Percentiles rank a stretch among this genome's conserved stretches.
Evolutionary conservation across 495 filamentous ascomycete species (phyloP).

Genomic region (Penicillium salamii): DNA sequence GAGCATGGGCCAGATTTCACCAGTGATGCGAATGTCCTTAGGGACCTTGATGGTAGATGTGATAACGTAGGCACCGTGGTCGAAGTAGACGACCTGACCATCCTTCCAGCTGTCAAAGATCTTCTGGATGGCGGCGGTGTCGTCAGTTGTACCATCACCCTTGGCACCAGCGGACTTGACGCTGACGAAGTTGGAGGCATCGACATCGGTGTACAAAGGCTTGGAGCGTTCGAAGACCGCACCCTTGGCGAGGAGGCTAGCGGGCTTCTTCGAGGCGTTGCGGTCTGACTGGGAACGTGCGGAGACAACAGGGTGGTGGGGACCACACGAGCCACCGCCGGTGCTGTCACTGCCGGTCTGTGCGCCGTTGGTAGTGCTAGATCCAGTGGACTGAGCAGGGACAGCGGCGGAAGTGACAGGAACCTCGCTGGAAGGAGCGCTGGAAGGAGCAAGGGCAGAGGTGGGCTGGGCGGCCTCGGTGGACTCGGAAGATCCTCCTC

Average conservation of each 20-base stretch:
- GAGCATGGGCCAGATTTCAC: slow-evolving; percentile 87
- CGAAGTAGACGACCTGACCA: slow-evolving; percentile 79
- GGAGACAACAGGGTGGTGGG: slow-evolving; percentile 27
- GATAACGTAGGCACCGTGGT: slow-evolving; percentile 85
- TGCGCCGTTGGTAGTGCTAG: neutral
- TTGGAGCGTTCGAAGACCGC: slow-evolving; percentile 64
- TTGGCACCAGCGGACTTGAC: slow-evolving; percentile 74
- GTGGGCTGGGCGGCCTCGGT: slow-evolving; percentile 4
- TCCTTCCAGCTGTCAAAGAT: slow-evolving; percentile 59
- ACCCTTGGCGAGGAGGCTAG: slow-evolving; percentile 37
- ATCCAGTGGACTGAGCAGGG: neutral
- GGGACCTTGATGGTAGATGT: slow-evolving; percentile 82
- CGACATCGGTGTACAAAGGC: slow-evolving; percentile 60
- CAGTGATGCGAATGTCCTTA: slow-evolving; percentile 62
- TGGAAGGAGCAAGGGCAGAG: neutral
- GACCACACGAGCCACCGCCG: slow-evolving; percentile 28
- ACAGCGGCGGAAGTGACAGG: neutral
- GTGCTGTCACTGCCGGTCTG: slow-evolving; percentile 7
- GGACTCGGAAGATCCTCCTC: neutral
- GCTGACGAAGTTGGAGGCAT: slow-evolving; percentile 56
- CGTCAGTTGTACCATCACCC: slow-evolving; percentile 67
- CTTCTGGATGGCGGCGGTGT: slow-evolving; percentile 64
- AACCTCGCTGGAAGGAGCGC: neutral
- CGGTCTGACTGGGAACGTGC: slow-evolving; percentile 39
- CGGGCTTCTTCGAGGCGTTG: slow-evolving; percentile 35